Evolutionary conservation across 225 moss, liverwort and hornwort genomes (phyloP).

Genomic region (Ulota crispa): DNA sequence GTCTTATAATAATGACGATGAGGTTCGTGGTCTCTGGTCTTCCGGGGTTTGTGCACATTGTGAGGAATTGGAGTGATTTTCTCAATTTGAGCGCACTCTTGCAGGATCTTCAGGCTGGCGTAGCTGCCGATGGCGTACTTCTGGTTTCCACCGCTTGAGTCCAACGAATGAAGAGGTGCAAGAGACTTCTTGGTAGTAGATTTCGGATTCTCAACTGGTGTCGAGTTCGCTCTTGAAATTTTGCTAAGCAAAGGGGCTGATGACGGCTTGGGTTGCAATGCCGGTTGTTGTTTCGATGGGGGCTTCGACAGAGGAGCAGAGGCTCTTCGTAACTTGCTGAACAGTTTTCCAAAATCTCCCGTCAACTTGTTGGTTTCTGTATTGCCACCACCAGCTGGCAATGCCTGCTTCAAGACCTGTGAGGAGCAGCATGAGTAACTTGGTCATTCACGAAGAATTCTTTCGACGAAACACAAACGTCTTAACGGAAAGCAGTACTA

Average conservation of each 20-base stretch:
- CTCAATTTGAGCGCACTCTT: conserved; percentile 61
- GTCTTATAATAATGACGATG: conserved; percentile 65
- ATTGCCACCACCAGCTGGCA: conserved; percentile 16
- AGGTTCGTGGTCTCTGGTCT: conserved; percentile 60
- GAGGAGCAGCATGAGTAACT: not conserved
- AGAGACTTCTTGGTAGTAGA: conserved; percentile 32
- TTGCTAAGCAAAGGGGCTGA: conserved; percentile 28
- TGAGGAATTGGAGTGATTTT: conserved; percentile 21
- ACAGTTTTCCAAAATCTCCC: conserved; percentile 50
- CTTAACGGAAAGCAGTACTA: not conserved
- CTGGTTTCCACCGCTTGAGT: conserved; percentile 38
- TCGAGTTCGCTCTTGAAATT: conserved; percentile 41
- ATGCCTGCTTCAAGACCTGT: conserved; percentile 32
- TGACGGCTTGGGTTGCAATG: conserved; percentile 10
- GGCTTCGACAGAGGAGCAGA: conserved; percentile 46
- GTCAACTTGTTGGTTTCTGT: conserved; percentile 44
- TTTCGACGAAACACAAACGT: not conserved
- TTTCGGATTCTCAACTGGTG: conserved; percentile 33
- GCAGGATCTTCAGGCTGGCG: conserved; percentile 55
- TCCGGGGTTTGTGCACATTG: conserved; percentile 44
- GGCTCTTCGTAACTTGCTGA: conserved; percentile 56
- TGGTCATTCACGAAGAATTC: not conserved
- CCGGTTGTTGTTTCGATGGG: conserved; percentile 33
- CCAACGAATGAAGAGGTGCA: conserved; percentile 41
- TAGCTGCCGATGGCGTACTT: conserved; percentile 56